Evolutionary conservation across 2,329 filamentous ascomycete species (phyloP).

Genomic region (Chrysoporthe austroafricana): DNA sequence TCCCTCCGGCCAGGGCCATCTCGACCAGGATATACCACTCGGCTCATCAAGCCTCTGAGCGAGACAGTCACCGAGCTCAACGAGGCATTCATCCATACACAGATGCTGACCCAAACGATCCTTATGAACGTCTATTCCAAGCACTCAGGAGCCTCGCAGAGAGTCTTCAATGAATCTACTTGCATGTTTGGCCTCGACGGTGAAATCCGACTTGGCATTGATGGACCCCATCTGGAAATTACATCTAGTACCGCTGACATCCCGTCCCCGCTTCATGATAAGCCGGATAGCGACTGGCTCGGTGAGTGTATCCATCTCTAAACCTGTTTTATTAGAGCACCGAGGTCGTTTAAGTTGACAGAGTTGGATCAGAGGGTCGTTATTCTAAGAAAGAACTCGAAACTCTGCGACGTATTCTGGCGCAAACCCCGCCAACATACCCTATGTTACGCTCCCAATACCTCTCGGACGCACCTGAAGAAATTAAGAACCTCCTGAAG

Average conservation of each 20-base stretch:
- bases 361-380: neutral
- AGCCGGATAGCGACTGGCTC: conserved; percentile 4
- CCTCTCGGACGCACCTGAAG: neutral
- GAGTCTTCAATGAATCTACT: neutral
- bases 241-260: neutral
- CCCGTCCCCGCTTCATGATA: neutral
- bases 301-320: neutral
- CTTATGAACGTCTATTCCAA: neutral
- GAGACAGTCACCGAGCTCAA: neutral
- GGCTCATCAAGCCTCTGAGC: neutral
- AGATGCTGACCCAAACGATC: neutral
- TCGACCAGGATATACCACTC: neutral
- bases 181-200: conserved; percentile 1
- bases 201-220: neutral
- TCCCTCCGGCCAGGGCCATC: neutral
- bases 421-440: conserved; percentile 1
- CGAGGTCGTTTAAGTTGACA: neutral
- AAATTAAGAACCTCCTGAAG: neutral
- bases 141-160: neutral
- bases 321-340: too few relatives aligned
- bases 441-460: neutral
- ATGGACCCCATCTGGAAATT: neutral
- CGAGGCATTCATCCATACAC: conserved; percentile 3
- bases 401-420: neutral
- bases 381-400: neutral